Percentiles rank a stretch among this genome's conserved stretches.
Evolutionary conservation across 2,329 filamentous ascomycete genomes (phyloP).

Genomic region (Venturia oleaginea): DNA sequence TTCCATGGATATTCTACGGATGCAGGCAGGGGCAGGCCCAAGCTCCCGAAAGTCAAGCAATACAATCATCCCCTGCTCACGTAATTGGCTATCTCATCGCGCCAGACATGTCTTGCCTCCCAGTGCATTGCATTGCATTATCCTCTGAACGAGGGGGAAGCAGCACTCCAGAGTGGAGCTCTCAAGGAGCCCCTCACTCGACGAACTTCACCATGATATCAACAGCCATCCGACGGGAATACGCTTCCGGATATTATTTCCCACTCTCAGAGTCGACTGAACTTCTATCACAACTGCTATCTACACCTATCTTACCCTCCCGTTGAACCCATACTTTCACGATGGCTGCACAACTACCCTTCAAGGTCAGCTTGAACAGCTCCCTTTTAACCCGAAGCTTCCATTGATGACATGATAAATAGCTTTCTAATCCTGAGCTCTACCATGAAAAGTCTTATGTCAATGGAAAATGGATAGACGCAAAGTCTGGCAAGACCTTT

Average conservation of each 20-base stretch:
- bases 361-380: slow-evolving; percentile 22
- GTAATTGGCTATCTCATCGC: background rate
- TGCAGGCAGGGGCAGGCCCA: background rate
- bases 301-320: background rate
- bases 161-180: background rate
- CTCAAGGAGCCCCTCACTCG: background rate
- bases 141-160: background rate
- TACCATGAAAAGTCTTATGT: slow-evolving; percentile 42
- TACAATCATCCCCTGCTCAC: background rate
- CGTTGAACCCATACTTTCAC: background rate
- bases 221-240: background rate
- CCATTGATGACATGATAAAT: background rate
- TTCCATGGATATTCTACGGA: background rate
- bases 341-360: slow-evolving; percentile 28
- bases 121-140: background rate
- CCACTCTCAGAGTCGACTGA: background rate
- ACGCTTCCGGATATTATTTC: background rate
- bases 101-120: background rate
- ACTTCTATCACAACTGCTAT: background rate
- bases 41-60: background rate
- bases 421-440: slow-evolving; percentile 39
- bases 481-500: slow-evolving; percentile 42
- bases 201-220: background rate
- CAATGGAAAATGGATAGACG: slow-evolving; percentile 40
- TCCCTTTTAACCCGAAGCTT: background rate